Conservation (phyloP, 495 filamentous ascomycete genomes). For the Opeltia flavorubescens region DNA sequence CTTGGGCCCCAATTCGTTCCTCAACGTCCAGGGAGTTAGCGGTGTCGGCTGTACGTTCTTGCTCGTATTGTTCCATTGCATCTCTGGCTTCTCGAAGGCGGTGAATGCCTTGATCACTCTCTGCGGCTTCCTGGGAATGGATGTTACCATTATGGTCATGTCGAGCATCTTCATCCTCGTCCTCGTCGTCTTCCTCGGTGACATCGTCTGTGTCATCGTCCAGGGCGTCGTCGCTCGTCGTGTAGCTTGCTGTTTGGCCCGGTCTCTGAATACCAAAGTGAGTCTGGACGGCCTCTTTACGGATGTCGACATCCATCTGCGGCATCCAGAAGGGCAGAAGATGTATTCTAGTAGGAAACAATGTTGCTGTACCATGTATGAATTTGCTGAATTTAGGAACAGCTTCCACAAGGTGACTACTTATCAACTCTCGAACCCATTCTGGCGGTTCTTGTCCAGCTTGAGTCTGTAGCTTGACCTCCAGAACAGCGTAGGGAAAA, state of each 20-base stretch:
- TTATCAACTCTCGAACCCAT: constrained; percentile 86
- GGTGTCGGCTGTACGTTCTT: constrained; percentile 32
- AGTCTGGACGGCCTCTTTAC: constrained; percentile 65
- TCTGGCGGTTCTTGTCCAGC: constrained; percentile 91
- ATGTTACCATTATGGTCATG: constrained; percentile 29
- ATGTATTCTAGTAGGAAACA: constrained; percentile 79
- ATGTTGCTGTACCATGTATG: constrained; percentile 80
- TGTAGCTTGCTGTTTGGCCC: constrained; percentile 54
- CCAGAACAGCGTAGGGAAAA: constrained; percentile 92
- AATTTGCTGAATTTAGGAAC: constrained; percentile 99
- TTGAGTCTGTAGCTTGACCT: constrained; percentile 97
- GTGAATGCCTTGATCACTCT: constrained; percentile 17
- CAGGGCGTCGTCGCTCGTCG: constrained; percentile 58
- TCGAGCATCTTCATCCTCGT: too few species aligned
- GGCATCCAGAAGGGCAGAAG: constrained; percentile 95
- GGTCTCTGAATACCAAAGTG: constrained; percentile 80
- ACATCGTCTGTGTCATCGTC: constrained; percentile 51
- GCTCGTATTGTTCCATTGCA: constrained; percentile 29
- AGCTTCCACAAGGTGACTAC: constrained; percentile 90
- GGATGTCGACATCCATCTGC: constrained; percentile 96
- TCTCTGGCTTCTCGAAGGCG: constrained; percentile 33
- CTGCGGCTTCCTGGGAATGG: constrained; percentile 6
- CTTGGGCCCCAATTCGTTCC: constrained; percentile 53
- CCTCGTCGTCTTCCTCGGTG: constrained; percentile 43
- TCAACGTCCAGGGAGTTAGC: constrained; percentile 54